These are phyloP conservation scores for Rugonectria rugulosa DNA, from an alignment of 2,329 filamentous ascomycete genomes.

Conservation along the genomic window DNA sequence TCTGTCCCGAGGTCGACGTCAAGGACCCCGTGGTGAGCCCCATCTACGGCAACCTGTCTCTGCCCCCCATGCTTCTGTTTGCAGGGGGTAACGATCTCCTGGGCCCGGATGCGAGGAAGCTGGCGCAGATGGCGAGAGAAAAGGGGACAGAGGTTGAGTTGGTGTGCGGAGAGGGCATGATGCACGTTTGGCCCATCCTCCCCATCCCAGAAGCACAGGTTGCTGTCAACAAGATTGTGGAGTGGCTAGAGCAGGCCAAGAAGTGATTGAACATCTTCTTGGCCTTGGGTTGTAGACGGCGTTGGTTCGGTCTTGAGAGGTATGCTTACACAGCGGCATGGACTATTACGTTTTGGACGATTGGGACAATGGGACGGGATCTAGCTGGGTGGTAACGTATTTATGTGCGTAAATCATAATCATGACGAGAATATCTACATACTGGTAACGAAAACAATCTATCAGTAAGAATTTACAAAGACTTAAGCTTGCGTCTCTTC, in stretches of 20 bases:
- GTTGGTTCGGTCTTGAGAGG: conserved; percentile 17
- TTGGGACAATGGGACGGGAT: too few species aligned
- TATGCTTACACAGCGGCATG: background rate
- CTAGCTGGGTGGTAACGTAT: conserved; percentile 8
- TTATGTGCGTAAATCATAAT: background rate
- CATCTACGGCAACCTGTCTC: conserved; percentile 37
- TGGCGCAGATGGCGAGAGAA: conserved; percentile 38
- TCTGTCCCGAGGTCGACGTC: conserved; percentile 38
- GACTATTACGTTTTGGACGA: too few species aligned
- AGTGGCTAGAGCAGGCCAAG: conserved; percentile 35
- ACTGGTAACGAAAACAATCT: background rate
- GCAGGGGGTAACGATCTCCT: conserved; percentile 40
- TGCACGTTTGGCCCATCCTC: conserved; percentile 44
- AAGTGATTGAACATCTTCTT: background rate
- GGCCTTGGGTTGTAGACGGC: conserved; percentile 11
- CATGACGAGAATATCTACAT: background rate
- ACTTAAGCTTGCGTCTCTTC: background rate
- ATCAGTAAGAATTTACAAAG: background rate
- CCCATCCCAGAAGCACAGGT: conserved; percentile 39
- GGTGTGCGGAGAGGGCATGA: conserved; percentile 41
- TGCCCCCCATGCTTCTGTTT: conserved; percentile 43
- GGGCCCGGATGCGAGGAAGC: conserved; percentile 38
- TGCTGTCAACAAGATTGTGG: conserved; percentile 38
- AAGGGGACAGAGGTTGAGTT: conserved; percentile 38
- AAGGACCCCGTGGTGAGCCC: conserved; percentile 40